Percentiles rank a stretch among this genome's conserved stretches.
Conservation (phyloP, 2,329 filamentous ascomycete species). For the Penicillium sp. region DNA sequence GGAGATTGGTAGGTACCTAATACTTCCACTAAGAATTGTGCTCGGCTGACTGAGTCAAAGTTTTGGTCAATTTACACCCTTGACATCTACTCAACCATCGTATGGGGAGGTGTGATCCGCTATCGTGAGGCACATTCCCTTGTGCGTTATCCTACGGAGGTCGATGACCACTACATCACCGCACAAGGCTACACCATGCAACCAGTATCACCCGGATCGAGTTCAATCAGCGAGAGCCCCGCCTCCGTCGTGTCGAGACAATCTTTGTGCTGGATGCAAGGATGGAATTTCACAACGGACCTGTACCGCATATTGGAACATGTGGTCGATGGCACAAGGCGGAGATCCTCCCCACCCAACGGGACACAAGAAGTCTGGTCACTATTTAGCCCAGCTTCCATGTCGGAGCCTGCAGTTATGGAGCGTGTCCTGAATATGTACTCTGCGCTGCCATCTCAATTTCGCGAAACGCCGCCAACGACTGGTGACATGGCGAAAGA, state of each 20-base stretch:
- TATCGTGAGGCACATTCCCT: slow-evolving; percentile 48
- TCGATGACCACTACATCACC: slow-evolving; percentile 48
- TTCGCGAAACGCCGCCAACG: slow-evolving; percentile 26
- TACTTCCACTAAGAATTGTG: background rate
- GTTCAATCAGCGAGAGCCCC: slow-evolving; percentile 8
- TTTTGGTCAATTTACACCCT: slow-evolving; percentile 60
- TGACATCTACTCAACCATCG: slow-evolving; percentile 54
- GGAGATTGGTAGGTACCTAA: slow-evolving; percentile 42
- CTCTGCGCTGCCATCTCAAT: slow-evolving; percentile 23
- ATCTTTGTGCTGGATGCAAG: slow-evolving; percentile 48
- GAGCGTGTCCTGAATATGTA: slow-evolving; percentile 26
- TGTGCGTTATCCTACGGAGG: slow-evolving; percentile 50
- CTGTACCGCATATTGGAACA: slow-evolving; percentile 58
- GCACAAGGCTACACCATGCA: slow-evolving; percentile 26
- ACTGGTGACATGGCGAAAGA: slow-evolving; percentile 36
- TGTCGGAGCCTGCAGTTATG: slow-evolving; percentile 26
- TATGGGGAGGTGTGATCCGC: slow-evolving; percentile 50
- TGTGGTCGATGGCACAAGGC: slow-evolving; percentile 32
- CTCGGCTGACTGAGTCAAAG: slow-evolving; percentile 24
- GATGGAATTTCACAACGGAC: slow-evolving; percentile 59
- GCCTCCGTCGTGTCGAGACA: slow-evolving; percentile 11
- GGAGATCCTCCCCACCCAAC: slow-evolving; percentile 23
- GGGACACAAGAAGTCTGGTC: slow-evolving; percentile 25
- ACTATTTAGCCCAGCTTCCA: slow-evolving; percentile 19
- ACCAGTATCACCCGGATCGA: slow-evolving; percentile 17